Base-by-base conservation (phyloP, 1,139 yeast genomes). In the Yamadazyma atmosphaerica region DNA sequence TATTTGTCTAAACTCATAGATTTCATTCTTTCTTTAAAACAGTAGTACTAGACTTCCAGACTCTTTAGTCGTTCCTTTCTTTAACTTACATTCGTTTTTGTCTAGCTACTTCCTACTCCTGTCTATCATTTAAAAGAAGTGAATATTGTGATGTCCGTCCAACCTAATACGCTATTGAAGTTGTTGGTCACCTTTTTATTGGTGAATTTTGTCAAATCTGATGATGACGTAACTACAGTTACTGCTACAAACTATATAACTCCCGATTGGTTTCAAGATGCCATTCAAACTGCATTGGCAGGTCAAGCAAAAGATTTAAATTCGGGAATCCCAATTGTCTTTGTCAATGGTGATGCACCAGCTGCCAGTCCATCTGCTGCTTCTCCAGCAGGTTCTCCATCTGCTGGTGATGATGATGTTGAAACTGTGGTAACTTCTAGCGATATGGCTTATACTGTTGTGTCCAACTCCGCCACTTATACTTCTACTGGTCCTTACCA, bases 201-300 rank as follows among this genome's bases (percentile, higher is more conserved):
- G 18, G 13, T 9, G 2, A 11, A n/a, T n/a, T 10, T 13, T 4
- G 28, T 16, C 8, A 32, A 15, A 18, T 41, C 30, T 13, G 44
- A 46, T 29, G 52, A 49, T 17, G 42, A 37, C 21, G 51, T 46
- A 19, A 43, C 38, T 29, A 49, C 50, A 11, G 49, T 60, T 36
- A 65, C 71, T 2, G 50, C 56, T 16, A 64, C 72, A 4, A 61
- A 61, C 39, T 59, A 59, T 41, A 50, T 65, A 22, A 55, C 63
- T 18, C 66, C 66, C 12, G 55, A 49, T 8, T 62, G 66, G 46
- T 55, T 66, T 41, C 37, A 53, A 36, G 39, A 48, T 17, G 51
- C 52, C 13, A 50, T 61, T 21, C 45, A 47, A 17, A 45, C 54
- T n/a, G 53, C 58, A 9, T 46, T 65, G 29, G 46, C 52, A 4